Evolutionary conservation across 148 eudicot species (phyloP), one percentile per base, ranked within the genome.

Genomic region (Oxyria digyna): DNA sequence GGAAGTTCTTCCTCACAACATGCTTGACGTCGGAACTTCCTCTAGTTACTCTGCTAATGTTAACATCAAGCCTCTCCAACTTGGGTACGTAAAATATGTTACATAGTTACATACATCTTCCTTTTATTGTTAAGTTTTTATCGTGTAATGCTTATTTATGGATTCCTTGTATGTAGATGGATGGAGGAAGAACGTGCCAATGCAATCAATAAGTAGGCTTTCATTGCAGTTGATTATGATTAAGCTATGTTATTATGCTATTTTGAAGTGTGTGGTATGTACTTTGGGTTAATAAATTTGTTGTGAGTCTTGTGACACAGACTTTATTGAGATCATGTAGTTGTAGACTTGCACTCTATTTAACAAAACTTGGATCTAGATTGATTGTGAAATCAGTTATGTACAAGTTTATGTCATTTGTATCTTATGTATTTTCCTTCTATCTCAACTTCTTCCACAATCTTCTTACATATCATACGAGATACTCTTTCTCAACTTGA

Each of bases 1-100:
- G 7, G 43, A 66, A 10, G 17, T 38, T 66, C 69, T 66, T 66
- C 69, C 69, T 35, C 69, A 66, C 46, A 37, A 9, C 46, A 66
- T 66, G 69, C 46, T 66, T 66, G 69, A 66, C 38, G 69, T 26
- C 1, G 69, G 46, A 13, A 35, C 69, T 37, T 66, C 69, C 20
- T 35, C 46, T 8, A 6, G 27, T 14, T 66, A 35, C 42, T 33
- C 67, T 3, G 62, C 14, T 13, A 37, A 66, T 38, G 27, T 29
- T 10, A 41, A 18, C 69, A 20, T 20, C 3, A 66, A 66, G 46
- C 45, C 45, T 66, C 69, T 66, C 45, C 69, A 18, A 20, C 69
- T 66, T 18, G 69, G 43, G 42, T 66, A 38, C 12, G 1, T 50
- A 50, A 52, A n/a, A n/a, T n/a, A n/a, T n/a, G n/a, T n/a, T n/a